Conservation (phyloP, 2,329 filamentous ascomycete genomes). For the Cyphellophora attinorum region DNA sequence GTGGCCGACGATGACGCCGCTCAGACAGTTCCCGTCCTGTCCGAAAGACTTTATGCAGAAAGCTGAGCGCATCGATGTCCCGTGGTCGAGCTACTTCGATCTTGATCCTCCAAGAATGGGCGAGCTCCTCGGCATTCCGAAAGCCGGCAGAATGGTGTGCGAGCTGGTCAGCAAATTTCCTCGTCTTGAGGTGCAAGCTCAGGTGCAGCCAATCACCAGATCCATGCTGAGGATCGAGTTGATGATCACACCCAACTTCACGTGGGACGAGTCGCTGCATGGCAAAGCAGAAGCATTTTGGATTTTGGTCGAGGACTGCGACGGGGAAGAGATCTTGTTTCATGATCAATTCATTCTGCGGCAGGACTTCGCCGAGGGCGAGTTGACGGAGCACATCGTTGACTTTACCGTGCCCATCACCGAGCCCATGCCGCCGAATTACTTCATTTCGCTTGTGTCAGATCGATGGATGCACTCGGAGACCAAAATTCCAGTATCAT, state of each 20-base stretch:
- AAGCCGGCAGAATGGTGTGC: constrained; percentile 77
- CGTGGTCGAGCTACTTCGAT: constrained; percentile 90
- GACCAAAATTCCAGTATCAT: constrained; percentile 83
- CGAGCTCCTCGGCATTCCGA: constrained; percentile 82
- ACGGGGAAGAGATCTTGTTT: constrained; percentile 91
- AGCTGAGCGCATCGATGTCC: constrained; percentile 87
- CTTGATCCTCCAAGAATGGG: constrained; percentile 94
- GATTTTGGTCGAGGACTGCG: constrained; percentile 95
- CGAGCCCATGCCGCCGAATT: constrained; percentile 96
- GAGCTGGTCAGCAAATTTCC: constrained; percentile 86
- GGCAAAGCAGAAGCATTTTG: constrained; percentile 87
- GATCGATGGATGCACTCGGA: constrained; percentile 99
- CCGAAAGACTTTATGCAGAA: constrained; percentile 81
- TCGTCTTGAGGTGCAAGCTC: constrained; percentile 81
- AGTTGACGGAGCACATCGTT: constrained; percentile 86
- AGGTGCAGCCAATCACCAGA: constrained; percentile 87
- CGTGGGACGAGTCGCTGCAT: constrained; percentile 87
- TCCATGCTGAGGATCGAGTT: constrained; percentile 87
- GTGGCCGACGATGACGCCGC: constrained; percentile 98
- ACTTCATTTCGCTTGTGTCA: constrained; percentile 90
- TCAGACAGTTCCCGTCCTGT: constrained; percentile 79
- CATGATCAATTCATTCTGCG: constrained; percentile 90
- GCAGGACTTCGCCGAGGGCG: constrained; percentile 74
- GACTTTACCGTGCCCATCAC: constrained; percentile 95
- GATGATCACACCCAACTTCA: constrained; percentile 85